A percentile compares a stretch with the other conserved stretches of the same genome.
Evolutionary conservation across 768 basidiomycete species (phyloP).

Genomic region (Glaciozyma martinii): DNA sequence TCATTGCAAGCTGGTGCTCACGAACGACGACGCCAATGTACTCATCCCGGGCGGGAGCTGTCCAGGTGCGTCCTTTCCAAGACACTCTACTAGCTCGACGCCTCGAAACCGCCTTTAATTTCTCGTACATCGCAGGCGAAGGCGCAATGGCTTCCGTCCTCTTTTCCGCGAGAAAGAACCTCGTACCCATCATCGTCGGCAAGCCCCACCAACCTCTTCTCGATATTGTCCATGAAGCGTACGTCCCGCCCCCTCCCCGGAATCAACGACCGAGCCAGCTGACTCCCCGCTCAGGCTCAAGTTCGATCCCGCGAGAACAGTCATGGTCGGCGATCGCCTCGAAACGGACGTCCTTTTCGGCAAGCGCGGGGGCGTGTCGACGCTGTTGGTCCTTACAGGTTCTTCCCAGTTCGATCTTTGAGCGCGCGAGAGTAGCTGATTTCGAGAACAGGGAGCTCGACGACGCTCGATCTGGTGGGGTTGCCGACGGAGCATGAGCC

Average conservation of each 20-base stretch:
- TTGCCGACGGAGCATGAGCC: too few relatives aligned
- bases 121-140: constrained; percentile 38
- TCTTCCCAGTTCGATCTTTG: neutral
- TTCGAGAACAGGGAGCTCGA: too few relatives aligned
- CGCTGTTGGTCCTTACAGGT: constrained; percentile 80
- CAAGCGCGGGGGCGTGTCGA: constrained; percentile 68
- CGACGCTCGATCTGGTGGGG: too few relatives aligned
- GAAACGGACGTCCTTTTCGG: constrained; percentile 93
- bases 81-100: neutral
- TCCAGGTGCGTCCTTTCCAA: neutral
- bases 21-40: constrained; percentile 85
- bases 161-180: constrained; percentile 53
- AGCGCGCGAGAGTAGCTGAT: neutral
- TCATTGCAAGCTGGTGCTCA: constrained; percentile 71
- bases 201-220: constrained; percentile 82
- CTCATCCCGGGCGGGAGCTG: constrained; percentile 48
- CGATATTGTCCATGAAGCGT: constrained; percentile 79
- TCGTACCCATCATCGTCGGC: constrained; percentile 66
- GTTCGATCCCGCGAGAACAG: constrained; percentile 72
- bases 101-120: too few relatives aligned
- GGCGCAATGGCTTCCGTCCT: constrained; percentile 76
- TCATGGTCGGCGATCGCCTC: constrained; percentile 91
- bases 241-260: constrained; percentile 23
- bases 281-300: constrained; percentile 51
- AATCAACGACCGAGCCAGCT: neutral